A percentile compares a stretch with the other conserved stretches of the same genome.
Evolutionary conservation across 2,329 filamentous ascomycete species (phyloP).

Genomic region (Ceratocystis papillata): DNA sequence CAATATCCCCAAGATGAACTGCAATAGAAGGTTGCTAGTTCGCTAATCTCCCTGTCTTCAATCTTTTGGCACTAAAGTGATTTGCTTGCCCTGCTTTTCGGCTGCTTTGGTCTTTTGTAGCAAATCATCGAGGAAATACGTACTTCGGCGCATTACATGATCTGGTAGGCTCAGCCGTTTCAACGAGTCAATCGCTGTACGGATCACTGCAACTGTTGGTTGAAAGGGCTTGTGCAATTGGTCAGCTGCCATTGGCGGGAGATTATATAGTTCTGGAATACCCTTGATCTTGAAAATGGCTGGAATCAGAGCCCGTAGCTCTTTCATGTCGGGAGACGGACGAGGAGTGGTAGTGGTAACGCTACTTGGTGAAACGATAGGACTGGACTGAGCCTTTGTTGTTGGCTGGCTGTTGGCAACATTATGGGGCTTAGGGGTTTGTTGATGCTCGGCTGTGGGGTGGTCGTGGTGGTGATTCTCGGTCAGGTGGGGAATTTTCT

Average conservation of each 20-base stretch:
- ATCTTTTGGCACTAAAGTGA: slow-evolving; percentile 8
- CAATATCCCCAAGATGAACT: neutral
- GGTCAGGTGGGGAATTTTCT: neutral
- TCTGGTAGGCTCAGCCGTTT: slow-evolving; percentile 5
- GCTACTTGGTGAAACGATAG: neutral
- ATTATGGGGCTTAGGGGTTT: neutral
- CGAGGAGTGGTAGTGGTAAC: neutral
- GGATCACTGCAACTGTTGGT: slow-evolving; percentile 18
- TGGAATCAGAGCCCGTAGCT: slow-evolving; percentile 15
- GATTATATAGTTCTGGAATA: neutral
- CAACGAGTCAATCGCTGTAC: slow-evolving; percentile 18
- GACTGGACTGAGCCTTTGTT: neutral
- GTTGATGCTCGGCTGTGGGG: neutral
- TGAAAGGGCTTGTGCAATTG: neutral
- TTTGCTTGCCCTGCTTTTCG: slow-evolving; percentile 11
- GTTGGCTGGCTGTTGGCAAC: neutral
- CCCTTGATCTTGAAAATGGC: slow-evolving; percentile 14
- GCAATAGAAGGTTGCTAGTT: neutral
- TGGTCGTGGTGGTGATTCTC: neutral
- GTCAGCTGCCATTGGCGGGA: neutral
- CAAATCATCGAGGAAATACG: slow-evolving; percentile 19
- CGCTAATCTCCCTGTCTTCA: neutral
- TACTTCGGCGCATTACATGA: neutral
- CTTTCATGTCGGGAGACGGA: slow-evolving; percentile 2
- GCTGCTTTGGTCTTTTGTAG: slow-evolving; percentile 17